Conservation (phyloP, 2,329 filamentous ascomycete species). For the Diaporthe aspalathi region DNA sequence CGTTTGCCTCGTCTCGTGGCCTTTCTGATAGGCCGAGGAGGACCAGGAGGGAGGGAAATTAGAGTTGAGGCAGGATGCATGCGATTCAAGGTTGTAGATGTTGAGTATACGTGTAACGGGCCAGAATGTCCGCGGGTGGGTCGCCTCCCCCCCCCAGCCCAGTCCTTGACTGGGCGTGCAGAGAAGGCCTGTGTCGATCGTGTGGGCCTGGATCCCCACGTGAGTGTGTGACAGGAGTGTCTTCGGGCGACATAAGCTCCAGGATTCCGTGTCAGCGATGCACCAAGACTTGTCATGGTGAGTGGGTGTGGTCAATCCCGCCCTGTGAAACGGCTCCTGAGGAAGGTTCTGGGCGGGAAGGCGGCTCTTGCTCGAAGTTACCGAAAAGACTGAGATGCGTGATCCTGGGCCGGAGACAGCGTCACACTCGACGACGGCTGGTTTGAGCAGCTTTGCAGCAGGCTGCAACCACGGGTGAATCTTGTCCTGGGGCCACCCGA, state of each 20-base stretch:
- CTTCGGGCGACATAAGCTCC: constrained; percentile 19
- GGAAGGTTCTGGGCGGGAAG: constrained; percentile 17
- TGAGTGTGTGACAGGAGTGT: constrained; percentile 19
- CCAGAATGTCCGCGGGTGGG: constrained; percentile 13
- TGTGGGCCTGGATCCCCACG: constrained; percentile 25
- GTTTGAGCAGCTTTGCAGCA: neutral
- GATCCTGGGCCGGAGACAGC: neutral
- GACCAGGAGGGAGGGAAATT: neutral
- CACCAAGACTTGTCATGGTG: constrained; percentile 19
- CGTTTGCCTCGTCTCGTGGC: constrained; percentile 4
- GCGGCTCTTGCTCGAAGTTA: constrained; percentile 22
- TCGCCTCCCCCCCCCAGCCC: neutral
- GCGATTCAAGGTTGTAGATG: constrained; percentile 3
- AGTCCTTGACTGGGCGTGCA: constrained; percentile 19
- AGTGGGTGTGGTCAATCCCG: constrained; percentile 14
- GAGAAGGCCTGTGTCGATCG: constrained; percentile 13
- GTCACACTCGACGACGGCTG: constrained; percentile 8
- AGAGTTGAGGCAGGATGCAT: constrained; percentile 23
- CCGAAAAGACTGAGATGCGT: constrained; percentile 18
- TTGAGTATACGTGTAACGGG: neutral
- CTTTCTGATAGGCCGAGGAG: neutral
- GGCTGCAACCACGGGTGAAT: neutral
- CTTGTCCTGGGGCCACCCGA: neutral
- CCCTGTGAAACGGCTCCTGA: constrained; percentile 28
- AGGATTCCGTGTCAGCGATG: constrained; percentile 19